Percentiles rank a stretch among this genome's conserved stretches.
Evolutionary conservation across 1,139 yeast genomes (phyloP).

Genomic region (Yamadazyma trypodendri): DNA sequence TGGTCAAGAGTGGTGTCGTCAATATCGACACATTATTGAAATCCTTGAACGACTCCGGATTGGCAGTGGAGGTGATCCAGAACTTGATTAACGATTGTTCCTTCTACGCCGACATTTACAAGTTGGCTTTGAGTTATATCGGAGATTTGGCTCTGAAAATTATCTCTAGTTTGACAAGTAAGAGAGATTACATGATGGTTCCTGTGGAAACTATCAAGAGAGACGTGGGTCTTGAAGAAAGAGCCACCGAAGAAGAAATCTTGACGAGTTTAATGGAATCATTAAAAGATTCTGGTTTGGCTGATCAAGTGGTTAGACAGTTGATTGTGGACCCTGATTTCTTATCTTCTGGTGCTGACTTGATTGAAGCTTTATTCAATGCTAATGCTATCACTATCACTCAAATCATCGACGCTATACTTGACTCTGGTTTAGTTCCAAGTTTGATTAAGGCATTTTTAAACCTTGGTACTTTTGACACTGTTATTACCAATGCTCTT

Average conservation of each 20-base stretch:
- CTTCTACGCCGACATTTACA: conserved; percentile 42
- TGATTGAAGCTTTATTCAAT: conserved; percentile 33
- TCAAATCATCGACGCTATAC: conserved; percentile 30
- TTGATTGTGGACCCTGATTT: conserved; percentile 42
- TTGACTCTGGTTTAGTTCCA: conserved; percentile 41
- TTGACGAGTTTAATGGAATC: conserved; percentile 45
- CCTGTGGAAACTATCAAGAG: conserved; percentile 6
- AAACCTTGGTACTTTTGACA: conserved; percentile 38
- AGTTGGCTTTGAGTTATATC: conserved; percentile 33
- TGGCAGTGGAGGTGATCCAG: conserved; percentile 39
- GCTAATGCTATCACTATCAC: conserved; percentile 29
- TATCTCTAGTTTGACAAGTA: conserved; percentile 22
- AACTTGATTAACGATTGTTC: conserved; percentile 40
- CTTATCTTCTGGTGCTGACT: conserved; percentile 42
- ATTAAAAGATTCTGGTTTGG: conserved; percentile 46
- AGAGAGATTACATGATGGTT: conserved; percentile 19
- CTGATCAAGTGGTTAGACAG: conserved; percentile 38
- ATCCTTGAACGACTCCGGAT: conserved; percentile 45
- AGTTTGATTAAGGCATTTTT: conserved; percentile 40
- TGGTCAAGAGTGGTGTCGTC: conserved; percentile 34
- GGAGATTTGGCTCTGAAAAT: conserved; percentile 31
- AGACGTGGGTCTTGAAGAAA: conserved; percentile 8
- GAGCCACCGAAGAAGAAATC: conserved; percentile 20
- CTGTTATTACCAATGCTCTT: conserved; percentile 44
- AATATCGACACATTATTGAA: conserved; percentile 39